Evolutionary conservation across 1,139 yeast species (phyloP).

Genomic region (Debaryomycetaceae sp.): DNA sequence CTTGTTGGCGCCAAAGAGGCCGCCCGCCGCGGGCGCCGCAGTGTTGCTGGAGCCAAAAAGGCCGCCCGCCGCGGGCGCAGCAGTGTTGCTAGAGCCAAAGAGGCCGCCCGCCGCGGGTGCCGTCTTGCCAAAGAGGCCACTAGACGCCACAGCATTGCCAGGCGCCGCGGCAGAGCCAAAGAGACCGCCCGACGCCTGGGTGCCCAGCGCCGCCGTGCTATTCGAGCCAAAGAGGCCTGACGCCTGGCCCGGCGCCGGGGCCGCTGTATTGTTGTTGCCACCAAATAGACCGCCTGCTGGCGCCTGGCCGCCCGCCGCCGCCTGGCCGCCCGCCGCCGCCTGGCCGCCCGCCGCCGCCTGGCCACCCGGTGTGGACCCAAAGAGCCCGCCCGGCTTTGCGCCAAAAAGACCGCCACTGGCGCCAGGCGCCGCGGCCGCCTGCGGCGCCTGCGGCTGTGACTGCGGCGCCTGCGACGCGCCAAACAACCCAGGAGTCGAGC

Average conservation of each 20-base stretch:
- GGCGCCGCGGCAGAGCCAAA: slow-evolving; percentile 15
- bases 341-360: slow-evolving; percentile 24
- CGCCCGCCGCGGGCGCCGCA: slow-evolving; percentile 6
- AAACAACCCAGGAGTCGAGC: no score
- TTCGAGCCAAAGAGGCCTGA: slow-evolving; percentile 6
- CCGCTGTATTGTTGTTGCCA: slow-evolving; percentile 11
- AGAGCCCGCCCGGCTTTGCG: no score
- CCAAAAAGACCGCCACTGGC: no score
- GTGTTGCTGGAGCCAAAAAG: slow-evolving; percentile 3
- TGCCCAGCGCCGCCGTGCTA: slow-evolving; percentile 3
- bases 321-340: slow-evolving; percentile 25
- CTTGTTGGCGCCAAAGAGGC: no score
- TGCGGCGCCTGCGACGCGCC: no score
- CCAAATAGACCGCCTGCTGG: slow-evolving; percentile 12
- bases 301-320: slow-evolving; percentile 22
- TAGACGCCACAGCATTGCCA: slow-evolving; percentile 12
- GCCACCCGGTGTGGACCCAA: slow-evolving; percentile 16
- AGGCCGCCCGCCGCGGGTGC: slow-evolving; percentile 9
- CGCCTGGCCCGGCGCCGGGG: slow-evolving; percentile 3
- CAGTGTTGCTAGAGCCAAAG: slow-evolving; percentile 3
- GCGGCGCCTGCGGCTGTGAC: no score
- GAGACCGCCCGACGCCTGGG: slow-evolving; percentile 13
- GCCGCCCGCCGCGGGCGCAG: slow-evolving; percentile 3
- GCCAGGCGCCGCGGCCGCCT: no score
- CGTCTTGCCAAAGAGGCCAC: slow-evolving; percentile 27